Conservation (phyloP, 305 asterid genomes). For the Fraxinus floribunda region DNA sequence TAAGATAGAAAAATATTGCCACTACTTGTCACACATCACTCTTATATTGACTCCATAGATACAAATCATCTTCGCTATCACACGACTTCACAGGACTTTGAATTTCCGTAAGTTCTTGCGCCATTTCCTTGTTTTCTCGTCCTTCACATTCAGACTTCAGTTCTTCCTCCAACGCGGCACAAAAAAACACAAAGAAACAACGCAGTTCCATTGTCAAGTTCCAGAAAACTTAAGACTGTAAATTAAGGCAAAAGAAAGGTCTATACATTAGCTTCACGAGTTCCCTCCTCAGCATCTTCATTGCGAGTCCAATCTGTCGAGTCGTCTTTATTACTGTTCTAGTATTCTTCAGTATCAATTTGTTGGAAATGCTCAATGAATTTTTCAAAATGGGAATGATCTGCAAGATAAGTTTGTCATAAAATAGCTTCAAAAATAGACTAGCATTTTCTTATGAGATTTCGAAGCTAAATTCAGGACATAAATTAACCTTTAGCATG, state of each 20-base stretch:
- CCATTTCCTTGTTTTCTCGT: slow-evolving; percentile 27
- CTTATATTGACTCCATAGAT: slow-evolving; percentile 46
- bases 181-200: not conserved
- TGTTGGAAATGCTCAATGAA: slow-evolving; percentile 52
- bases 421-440: not conserved
- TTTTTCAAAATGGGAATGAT: slow-evolving; percentile 54
- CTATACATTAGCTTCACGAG: slow-evolving; percentile 32
- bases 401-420: slow-evolving; percentile 40
- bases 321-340: slow-evolving; percentile 39
- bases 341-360: slow-evolving; percentile 54
- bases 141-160: slow-evolving; percentile 33
- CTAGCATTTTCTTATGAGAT: not conserved
- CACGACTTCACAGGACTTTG: slow-evolving; percentile 35
- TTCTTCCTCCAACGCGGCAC: slow-evolving; percentile 39
- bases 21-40: slow-evolving; percentile 34
- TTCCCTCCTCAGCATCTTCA: slow-evolving; percentile 42
- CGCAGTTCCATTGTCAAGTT: not conserved
- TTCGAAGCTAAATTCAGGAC: not conserved
- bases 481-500: slow-evolving; percentile 58
- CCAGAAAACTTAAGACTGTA: not conserved
- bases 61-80: slow-evolving; percentile 47
- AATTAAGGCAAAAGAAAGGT: not conserved
- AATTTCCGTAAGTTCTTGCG: slow-evolving; percentile 26
- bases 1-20: not conserved
- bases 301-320: slow-evolving; percentile 38